These are phyloP conservation scores for Leccinellum rugosiceps DNA, from an alignment of 768 basidiomycete genomes.

Conservation along the genomic window DNA sequence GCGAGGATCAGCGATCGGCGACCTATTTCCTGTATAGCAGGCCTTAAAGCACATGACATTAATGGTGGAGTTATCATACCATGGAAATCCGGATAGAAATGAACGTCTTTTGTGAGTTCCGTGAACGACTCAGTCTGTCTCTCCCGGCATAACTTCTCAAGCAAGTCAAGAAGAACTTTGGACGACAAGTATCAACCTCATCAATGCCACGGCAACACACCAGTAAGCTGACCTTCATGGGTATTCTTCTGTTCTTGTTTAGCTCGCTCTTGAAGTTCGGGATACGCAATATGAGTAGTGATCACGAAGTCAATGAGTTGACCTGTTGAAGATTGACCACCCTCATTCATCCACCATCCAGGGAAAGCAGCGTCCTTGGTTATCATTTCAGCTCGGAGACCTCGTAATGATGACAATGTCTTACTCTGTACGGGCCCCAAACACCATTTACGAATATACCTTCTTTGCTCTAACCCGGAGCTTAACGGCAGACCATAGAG, in stretches of 20 bases:
- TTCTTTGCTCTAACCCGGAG: constrained; percentile 57
- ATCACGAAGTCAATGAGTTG: constrained; percentile 91
- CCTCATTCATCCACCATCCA: constrained; percentile 99
- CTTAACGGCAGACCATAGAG: not conserved
- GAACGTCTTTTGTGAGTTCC: constrained; percentile 85
- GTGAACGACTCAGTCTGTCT: constrained; percentile 58
- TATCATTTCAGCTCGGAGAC: constrained; percentile 1
- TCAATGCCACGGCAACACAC: not conserved
- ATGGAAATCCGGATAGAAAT: constrained; percentile 95
- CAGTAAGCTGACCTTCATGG: constrained; percentile 43
- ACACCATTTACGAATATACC: constrained; percentile 88
- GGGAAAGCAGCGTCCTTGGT: constrained; percentile 80
- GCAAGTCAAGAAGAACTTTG: constrained; percentile 67
- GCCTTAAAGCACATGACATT: not conserved
- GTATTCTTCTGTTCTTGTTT: constrained; percentile 58
- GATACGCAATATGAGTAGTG: constrained; percentile 85
- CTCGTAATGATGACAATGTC: not conserved
- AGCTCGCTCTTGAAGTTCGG: constrained; percentile 60
- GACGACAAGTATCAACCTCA: not conserved
- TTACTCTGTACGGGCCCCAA: constrained; percentile 86
- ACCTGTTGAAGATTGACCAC: constrained; percentile 98
- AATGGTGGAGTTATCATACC: constrained; percentile 41
- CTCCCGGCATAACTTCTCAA: constrained; percentile 64
- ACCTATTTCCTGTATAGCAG: constrained; percentile 73
- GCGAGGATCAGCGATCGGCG: constrained; percentile 91